Evolutionary conservation across 2,329 filamentous ascomycete genomes (phyloP), one percentile per base, ranked within the genome.

Genomic region (Massarina eburnea): DNA sequence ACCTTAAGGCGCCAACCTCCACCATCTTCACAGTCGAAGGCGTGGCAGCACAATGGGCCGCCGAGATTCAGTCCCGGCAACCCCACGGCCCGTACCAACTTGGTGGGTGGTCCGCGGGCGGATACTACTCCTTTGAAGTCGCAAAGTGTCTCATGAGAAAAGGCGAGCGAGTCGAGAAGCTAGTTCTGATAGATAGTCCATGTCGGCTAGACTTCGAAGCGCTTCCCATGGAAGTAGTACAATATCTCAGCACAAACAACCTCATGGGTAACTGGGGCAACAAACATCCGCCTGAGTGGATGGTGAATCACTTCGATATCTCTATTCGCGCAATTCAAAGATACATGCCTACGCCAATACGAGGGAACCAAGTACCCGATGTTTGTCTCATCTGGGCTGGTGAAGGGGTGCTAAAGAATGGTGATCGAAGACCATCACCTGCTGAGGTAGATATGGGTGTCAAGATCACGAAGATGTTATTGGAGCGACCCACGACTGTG

Each of bases 91-190:
- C 69, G 12, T 72, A 72, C 45, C 54, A 62, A 22, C 48, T 72
- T 8, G 67, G 60, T 20, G 69, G 69, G 21, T 71, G 66, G 65
- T 70, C 66, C 6, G 58, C 59, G 20, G 69, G 69, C 18, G 66
- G 60, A 32, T 58, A 67, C 26, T 62, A 66, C 40, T 65, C 69
- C 9, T 71, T 68, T 46, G 66, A 70, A 46, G 65, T 65, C 19
- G 57, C 64, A 9, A 27, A 43, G 10, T n/a, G 19, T 4, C 30
- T 43, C 8, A 36, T 27, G 30, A n/a, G 33, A 17, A 29, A 36
- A 27, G 41, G 41, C 14, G 41, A 43, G 22, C 10, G 8, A 4
- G 29, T 43, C 2, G 8, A 9, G 27, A 30, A 30, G 27, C 15
- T 30, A 15, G 27, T 30, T 12, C 8, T 30, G 27, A 30, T 30